These are phyloP conservation scores for Aspergillus costaricaensis DNA, from an alignment of 2,329 filamentous ascomycete species.

Conservation along the genomic window DNA sequence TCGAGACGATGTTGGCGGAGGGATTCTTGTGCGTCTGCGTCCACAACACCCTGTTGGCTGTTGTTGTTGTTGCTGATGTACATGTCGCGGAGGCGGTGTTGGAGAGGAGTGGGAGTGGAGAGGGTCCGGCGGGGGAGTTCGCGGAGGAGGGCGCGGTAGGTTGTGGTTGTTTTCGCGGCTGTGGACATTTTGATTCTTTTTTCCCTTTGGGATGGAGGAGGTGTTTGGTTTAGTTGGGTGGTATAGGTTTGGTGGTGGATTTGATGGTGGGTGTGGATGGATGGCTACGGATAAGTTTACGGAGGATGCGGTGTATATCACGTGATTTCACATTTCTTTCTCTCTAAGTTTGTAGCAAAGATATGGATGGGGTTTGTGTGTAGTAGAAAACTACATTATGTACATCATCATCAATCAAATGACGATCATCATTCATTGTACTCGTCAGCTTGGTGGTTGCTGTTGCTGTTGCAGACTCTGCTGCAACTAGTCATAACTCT, in stretches of 20 bases:
- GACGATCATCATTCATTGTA: slow-evolving; percentile 24
- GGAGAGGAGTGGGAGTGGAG: slow-evolving; percentile 67
- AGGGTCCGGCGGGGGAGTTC: slow-evolving; percentile 75
- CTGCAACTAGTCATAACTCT: slow-evolving; percentile 8
- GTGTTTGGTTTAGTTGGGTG: not conserved
- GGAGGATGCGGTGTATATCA: not conserved
- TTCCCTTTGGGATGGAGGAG: not conserved
- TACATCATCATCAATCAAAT: slow-evolving; percentile 20
- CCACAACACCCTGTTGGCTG: slow-evolving; percentile 24
- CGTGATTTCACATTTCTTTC: not conserved
- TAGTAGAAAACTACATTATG: slow-evolving; percentile 20
- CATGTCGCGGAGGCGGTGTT: slow-evolving; percentile 66
- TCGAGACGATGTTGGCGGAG: slow-evolving; percentile 39
- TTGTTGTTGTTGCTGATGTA: slow-evolving; percentile 49
- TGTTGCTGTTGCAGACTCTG: slow-evolving; percentile 9
- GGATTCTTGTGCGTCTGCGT: slow-evolving; percentile 12
- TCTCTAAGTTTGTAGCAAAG: too few relatives aligned
- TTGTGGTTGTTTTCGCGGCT: slow-evolving; percentile 63
- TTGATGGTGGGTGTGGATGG: not conserved
- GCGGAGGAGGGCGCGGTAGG: slow-evolving; percentile 87
- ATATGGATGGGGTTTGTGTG: not conserved
- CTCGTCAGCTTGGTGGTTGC: slow-evolving; percentile 15
- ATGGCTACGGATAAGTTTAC: not conserved
- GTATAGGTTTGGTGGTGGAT: not conserved
- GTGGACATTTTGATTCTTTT: slow-evolving; percentile 15